Percentiles rank a stretch among this genome's conserved stretches.
Evolutionary conservation across 805 yeast species (phyloP).

Genomic region (Suhomyces sp.): DNA sequence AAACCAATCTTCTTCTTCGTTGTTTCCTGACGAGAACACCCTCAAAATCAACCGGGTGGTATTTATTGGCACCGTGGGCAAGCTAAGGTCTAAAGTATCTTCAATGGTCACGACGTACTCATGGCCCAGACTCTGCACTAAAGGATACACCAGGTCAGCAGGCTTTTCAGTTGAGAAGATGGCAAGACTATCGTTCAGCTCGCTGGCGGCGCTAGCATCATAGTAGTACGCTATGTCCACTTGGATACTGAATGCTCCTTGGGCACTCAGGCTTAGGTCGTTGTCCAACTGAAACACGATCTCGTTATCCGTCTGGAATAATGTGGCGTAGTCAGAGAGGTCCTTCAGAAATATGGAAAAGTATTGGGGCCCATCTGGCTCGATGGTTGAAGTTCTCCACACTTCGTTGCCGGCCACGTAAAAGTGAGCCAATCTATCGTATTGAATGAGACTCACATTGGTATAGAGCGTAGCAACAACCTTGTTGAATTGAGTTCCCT

Average conservation of each 20-base stretch:
- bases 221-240: constrained; percentile 51
- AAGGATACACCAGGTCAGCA: constrained; percentile 40
- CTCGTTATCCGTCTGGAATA: constrained; percentile 46
- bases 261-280: constrained; percentile 46
- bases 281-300: constrained; percentile 66
- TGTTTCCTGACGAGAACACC: constrained; percentile 69
- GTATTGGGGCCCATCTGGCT: constrained; percentile 47
- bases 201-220: constrained; percentile 12
- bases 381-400: constrained; percentile 80
- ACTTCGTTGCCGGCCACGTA: constrained; percentile 61
- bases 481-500: constrained; percentile 44
- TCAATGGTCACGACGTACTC: constrained; percentile 9
- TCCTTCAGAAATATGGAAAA: constrained; percentile 59
- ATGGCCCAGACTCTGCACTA: constrained; percentile 17
- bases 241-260: constrained; percentile 57
- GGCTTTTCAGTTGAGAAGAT: constrained; percentile 30
- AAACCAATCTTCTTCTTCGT: constrained; percentile 84
- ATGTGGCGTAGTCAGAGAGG: constrained; percentile 49
- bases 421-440: constrained; percentile 65
- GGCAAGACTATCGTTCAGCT: not conserved
- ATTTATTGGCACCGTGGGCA: constrained; percentile 47
- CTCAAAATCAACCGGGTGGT: constrained; percentile 60
- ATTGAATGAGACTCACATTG: constrained; percentile 56
- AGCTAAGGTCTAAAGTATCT: constrained; percentile 55
- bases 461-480: constrained; percentile 54